Evolutionary conservation across 176 grass and related monocot genomes (phyloP).

Genomic region (Carex scoparia): DNA sequence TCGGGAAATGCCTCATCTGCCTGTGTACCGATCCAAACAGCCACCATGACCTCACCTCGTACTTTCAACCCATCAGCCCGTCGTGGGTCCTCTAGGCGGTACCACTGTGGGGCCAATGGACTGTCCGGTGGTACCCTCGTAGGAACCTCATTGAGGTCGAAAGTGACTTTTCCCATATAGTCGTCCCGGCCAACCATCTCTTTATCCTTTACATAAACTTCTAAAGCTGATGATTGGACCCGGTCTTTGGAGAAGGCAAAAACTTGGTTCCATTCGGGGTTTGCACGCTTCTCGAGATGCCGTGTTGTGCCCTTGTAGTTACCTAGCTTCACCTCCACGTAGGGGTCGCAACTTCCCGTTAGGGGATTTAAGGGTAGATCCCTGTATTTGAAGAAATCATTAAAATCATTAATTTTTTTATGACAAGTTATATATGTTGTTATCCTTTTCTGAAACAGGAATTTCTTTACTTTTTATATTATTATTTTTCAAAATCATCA

Average conservation of each 20-base stretch:
- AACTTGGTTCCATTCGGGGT: conserved; percentile 89
- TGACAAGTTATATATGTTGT: not conserved
- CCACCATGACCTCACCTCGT: conserved; percentile 77
- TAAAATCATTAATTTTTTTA: conserved; percentile 1
- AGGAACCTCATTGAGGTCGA: conserved; percentile 73
- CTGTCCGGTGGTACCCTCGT: conserved; percentile 69
- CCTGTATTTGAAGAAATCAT: conserved; percentile 13
- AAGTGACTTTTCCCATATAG: conserved; percentile 65
- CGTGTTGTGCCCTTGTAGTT: conserved; percentile 88
- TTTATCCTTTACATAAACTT: conserved; percentile 83
- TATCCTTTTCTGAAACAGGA: too few species aligned
- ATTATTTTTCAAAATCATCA: not conserved
- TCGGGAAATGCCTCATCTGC: conserved; percentile 87
- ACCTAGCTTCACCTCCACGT: conserved; percentile 78
- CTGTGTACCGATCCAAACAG: conserved; percentile 89
- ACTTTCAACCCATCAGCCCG: conserved; percentile 41
- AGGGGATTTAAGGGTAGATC: conserved; percentile 62
- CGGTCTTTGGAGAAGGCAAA: conserved; percentile 88
- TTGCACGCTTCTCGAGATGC: conserved; percentile 51
- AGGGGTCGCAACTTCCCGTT: conserved; percentile 64
- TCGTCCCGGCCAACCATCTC: conserved; percentile 85
- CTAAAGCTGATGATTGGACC: conserved; percentile 61
- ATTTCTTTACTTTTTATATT: not conserved
- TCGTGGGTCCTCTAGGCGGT: conserved; percentile 49
- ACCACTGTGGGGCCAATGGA: conserved; percentile 82